phyloP scores from a whole-genome alignment of 164 flowering plant genomes.

The Annona squamosa region DNA sequence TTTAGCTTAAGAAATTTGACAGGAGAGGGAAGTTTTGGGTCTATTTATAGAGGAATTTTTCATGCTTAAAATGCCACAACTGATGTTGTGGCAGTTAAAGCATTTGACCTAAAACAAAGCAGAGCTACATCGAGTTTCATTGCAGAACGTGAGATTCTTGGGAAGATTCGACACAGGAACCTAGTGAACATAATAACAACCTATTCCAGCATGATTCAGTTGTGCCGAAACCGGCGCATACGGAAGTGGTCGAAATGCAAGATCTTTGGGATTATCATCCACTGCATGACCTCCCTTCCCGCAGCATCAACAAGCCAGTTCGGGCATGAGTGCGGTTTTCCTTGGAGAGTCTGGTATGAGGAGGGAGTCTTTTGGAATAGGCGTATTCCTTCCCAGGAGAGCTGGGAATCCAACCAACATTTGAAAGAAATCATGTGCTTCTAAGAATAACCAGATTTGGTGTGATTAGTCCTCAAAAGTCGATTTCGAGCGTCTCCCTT shows the following conservation, averaged over 20 bases:
- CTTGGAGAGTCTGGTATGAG: slow-evolving; percentile 37
- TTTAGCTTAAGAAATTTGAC: too few species aligned
- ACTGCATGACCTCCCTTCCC: slow-evolving; percentile 68
- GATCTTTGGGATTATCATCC: slow-evolving; percentile 32
- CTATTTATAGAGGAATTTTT: too few species aligned
- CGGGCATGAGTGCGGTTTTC: slow-evolving; percentile 52
- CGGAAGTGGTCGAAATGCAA: slow-evolving; percentile 10
- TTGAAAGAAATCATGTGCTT: slow-evolving; percentile 47
- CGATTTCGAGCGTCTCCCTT: too few species aligned
- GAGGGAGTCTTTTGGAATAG: slow-evolving; percentile 47
- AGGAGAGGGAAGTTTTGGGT: too few species aligned
- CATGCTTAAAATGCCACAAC: slow-evolving; percentile 7
- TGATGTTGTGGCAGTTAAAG: slow-evolving; percentile 44
- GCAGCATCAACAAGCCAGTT: slow-evolving; percentile 23
- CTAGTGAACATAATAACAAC: neutral
- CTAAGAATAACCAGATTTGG: too few species aligned
- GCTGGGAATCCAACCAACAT: slow-evolving; percentile 23
- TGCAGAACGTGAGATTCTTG: slow-evolving; percentile 16
- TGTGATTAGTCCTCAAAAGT: too few species aligned
- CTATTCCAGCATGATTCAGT: neutral
- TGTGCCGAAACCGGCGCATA: slow-evolving; percentile 8
- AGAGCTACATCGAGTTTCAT: slow-evolving; percentile 17
- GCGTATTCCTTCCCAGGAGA: slow-evolving; percentile 62
- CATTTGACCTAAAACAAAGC: slow-evolving; percentile 12
- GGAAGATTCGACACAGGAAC: neutral